Percentiles rank a stretch among this genome's conserved stretches.
Evolutionary conservation across 495 filamentous ascomycete species (phyloP).

Genomic region (Penicillium pancosmium): DNA sequence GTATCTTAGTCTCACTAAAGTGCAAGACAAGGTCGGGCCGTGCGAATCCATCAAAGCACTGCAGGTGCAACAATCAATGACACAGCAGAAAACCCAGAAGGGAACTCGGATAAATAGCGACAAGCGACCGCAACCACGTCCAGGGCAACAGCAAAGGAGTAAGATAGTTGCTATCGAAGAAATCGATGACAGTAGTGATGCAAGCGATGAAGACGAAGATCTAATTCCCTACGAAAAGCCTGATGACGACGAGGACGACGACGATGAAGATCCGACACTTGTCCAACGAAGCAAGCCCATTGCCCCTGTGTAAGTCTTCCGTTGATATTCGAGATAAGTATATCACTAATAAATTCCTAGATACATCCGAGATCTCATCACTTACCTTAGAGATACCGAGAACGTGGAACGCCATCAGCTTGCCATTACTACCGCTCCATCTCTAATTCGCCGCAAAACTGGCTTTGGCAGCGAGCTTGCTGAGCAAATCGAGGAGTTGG

Average conservation of each 20-base stretch:
- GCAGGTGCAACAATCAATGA: not conserved
- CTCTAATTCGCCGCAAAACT: constrained; percentile 84
- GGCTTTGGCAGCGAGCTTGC: constrained; percentile 84
- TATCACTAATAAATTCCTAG: constrained; percentile 36
- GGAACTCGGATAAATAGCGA: not conserved
- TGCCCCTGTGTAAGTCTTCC: constrained; percentile 69
- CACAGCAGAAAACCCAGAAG: constrained; percentile 3
- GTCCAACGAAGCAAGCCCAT: constrained; percentile 79
- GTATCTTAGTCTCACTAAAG: constrained; percentile 68
- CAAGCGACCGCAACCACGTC: constrained; percentile 21
- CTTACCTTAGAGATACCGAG: constrained; percentile 76
- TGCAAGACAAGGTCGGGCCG: constrained; percentile 66
- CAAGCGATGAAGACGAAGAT: constrained; percentile 67
- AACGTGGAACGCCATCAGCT: constrained; percentile 82
- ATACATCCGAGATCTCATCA: constrained; percentile 86
- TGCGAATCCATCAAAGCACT: constrained; percentile 51
- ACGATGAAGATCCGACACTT: constrained; percentile 87
- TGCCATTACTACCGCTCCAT: constrained; percentile 72
- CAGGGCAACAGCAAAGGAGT: constrained; percentile 32
- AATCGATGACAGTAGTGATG: constrained; percentile 55
- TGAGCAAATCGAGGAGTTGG: constrained; percentile 82
- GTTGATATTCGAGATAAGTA: not conserved
- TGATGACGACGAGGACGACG: constrained; percentile 89
- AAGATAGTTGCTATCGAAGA: constrained; percentile 71
- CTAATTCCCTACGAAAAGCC: constrained; percentile 85